phyloP scores from a whole-genome alignment of 2,329 filamentous ascomycete genomes.

The Harringtonia aguacate region DNA sequence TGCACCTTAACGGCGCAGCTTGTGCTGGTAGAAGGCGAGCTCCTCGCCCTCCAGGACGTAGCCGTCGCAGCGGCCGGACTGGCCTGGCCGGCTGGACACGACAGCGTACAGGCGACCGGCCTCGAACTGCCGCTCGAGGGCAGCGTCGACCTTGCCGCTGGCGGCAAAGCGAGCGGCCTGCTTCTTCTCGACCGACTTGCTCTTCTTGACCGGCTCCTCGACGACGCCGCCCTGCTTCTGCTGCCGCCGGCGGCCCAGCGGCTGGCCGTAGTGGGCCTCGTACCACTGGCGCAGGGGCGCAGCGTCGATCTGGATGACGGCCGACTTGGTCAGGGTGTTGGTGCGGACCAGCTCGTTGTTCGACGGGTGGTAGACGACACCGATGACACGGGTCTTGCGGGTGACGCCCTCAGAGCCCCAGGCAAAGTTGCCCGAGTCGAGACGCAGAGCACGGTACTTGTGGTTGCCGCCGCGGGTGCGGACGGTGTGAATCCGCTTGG shows the following conservation, averaged over 20 bases:
- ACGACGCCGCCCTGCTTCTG: constrained; percentile 58
- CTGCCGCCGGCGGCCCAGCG: constrained; percentile 84
- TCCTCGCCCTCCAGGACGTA: constrained; percentile 99
- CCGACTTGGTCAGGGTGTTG: constrained; percentile 98
- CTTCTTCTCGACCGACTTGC: constrained; percentile 93
- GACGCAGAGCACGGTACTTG: constrained; percentile 98
- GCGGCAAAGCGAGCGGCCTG: constrained; percentile 76
- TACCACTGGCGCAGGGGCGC: constrained; percentile 99
- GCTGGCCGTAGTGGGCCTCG: constrained; percentile 96
- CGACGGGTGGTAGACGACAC: constrained; percentile 96
- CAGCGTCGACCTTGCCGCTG: constrained; percentile 82
- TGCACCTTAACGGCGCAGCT: constrained; percentile 81
- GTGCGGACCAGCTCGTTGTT: constrained; percentile 99
- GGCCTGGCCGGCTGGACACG: constrained; percentile 83
- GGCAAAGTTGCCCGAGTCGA: constrained; percentile 98
- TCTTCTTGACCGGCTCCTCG: constrained; percentile 75
- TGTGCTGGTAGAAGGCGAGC: constrained; percentile 99
- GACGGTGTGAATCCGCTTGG: constrained; percentile 33
- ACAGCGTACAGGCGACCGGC: constrained; percentile 95
- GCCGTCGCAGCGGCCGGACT: constrained; percentile 92
- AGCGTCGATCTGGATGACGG: constrained; percentile 97
- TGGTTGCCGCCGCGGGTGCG: constrained; percentile 68
- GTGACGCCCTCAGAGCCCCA: constrained; percentile 97
- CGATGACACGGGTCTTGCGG: constrained; percentile 99
- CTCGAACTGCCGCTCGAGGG: constrained; percentile 98